These are phyloP conservation scores for Chalaropsis thielavioides DNA, from an alignment of 2,329 filamentous ascomycete species.

Conservation along the genomic window DNA sequence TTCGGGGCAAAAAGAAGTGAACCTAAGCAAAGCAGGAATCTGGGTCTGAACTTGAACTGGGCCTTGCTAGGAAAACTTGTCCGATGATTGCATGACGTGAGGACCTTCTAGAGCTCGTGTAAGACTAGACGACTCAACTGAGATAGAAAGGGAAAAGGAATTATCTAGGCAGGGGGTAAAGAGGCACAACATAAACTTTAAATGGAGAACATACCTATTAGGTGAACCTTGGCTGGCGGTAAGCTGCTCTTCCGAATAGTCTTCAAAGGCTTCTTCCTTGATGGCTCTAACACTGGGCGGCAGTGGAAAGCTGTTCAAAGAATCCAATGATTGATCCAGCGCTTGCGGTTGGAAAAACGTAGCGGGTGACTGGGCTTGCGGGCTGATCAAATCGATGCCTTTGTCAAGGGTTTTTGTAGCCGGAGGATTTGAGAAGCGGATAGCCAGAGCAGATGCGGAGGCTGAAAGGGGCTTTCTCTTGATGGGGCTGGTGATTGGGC, in stretches of 20 bases:
- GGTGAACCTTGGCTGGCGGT: not conserved
- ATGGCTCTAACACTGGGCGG: not conserved
- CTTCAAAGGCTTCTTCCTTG: not conserved
- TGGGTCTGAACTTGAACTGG: not conserved
- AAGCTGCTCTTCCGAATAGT: not conserved
- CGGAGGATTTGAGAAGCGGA: conserved; percentile 32
- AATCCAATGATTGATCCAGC: conserved; percentile 6
- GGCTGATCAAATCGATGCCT: conserved; percentile 22
- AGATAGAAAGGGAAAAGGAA: not conserved
- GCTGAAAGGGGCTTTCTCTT: conserved; percentile 47
- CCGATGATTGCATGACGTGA: not conserved
- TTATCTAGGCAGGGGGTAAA: not conserved
- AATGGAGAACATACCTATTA: not conserved
- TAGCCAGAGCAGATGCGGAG: conserved; percentile 37
- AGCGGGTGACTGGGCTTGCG: not conserved
- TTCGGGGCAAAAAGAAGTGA: not conserved
- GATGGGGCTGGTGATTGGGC: conserved; percentile 27
- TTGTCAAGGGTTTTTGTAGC: conserved; percentile 20
- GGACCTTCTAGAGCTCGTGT: not conserved
- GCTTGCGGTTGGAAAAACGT: conserved; percentile 2
- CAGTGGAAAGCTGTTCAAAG: conserved; percentile 9
- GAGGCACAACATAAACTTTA: not conserved
- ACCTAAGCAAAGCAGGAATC: not conserved
- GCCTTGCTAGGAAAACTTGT: not conserved
- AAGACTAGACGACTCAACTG: not conserved